Evolutionary conservation across 2,329 filamentous ascomycete genomes (phyloP).

Genomic region (Aureobasidium subglaciale): DNA sequence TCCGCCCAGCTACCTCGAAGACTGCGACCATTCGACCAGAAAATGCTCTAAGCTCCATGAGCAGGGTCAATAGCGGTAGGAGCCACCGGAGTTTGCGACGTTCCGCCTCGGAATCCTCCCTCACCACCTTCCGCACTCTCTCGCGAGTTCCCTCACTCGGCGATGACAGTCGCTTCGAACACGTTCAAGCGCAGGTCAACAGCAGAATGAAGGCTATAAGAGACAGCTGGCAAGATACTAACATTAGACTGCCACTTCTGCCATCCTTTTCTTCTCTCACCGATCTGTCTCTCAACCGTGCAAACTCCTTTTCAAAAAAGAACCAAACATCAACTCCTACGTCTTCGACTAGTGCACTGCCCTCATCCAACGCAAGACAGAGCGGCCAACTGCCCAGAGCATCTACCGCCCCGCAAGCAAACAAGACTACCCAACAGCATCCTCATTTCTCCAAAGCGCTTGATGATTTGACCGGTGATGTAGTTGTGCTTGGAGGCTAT

Average conservation of each 20-base stretch:
- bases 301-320: conserved; percentile 4
- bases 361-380: neutral
- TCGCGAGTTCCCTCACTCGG: conserved; percentile 78
- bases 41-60: neutral
- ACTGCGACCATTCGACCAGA: neutral
- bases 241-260: conserved; percentile 50
- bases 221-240: conserved; percentile 79
- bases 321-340: neutral
- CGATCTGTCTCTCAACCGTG: conserved; percentile 2
- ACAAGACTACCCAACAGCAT: conserved; percentile 32
- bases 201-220: conserved; percentile 83
- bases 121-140: conserved; percentile 63
- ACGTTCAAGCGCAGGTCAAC: conserved; percentile 80
- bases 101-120: conserved; percentile 68
- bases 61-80: conserved; percentile 8
- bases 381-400: conserved; percentile 5
- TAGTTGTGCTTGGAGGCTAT: conserved; percentile 86
- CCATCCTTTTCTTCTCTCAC: conserved; percentile 47
- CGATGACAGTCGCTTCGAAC: conserved; percentile 71
- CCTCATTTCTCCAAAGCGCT: conserved; percentile 52
- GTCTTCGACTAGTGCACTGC: neutral
- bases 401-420: neutral
- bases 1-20: neutral
- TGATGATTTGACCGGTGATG: conserved; percentile 67
- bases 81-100: conserved; percentile 41